Base-by-base conservation (phyloP, 805 yeast species). In the Ogataea haglerorum region DNA sequence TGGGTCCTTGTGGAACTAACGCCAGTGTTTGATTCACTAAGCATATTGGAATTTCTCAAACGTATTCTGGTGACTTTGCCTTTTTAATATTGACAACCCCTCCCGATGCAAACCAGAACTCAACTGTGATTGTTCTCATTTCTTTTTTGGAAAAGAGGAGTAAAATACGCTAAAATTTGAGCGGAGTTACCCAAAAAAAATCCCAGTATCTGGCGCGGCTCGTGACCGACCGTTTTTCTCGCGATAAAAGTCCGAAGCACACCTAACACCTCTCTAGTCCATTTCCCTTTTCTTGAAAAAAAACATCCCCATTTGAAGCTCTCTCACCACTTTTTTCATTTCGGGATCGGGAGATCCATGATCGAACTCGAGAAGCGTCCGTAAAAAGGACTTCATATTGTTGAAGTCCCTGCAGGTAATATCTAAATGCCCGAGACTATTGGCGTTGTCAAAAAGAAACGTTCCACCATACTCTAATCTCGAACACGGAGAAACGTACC, bases 241-340 rank as follows among this genome's bases (percentile, higher is more conserved):
- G 24, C 32, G 24, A 21, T 19, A 35, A 23, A 38, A 40, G 32
- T 43, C 46, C 46, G 46, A 28, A 26, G 9, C 13, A 35, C 43
- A 21, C 43, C 46, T 31, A n/a, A 35, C 15, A 38, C 46, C 43
- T 6, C 23, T 15, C 21, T 18, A 42, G 10, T 46, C 45, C 77
- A 82, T 75, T 56, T 81, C 88, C 2, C 81, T 72, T 52, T 80
- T 80, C 39, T 66, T 66, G 38, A 65, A 60, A 26, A 80, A 56
- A 25, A 70, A 63, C 35, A 80, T 52, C 16, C 78, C 78, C 36
- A 82, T 58, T 38, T 77, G 80, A 3, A 77, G 52, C 54, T 81
- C 85, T 29, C 70, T 51, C 13, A 48, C 43, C 24, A 52, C 35
- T 29, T 43, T 48, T 3, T 14, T 3, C 34, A 46, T 15, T 62